Percentiles rank a stretch among this genome's conserved stretches.
Conservation (phyloP, 345 rosid species). For the Cardamine chenopodiifolia region DNA sequence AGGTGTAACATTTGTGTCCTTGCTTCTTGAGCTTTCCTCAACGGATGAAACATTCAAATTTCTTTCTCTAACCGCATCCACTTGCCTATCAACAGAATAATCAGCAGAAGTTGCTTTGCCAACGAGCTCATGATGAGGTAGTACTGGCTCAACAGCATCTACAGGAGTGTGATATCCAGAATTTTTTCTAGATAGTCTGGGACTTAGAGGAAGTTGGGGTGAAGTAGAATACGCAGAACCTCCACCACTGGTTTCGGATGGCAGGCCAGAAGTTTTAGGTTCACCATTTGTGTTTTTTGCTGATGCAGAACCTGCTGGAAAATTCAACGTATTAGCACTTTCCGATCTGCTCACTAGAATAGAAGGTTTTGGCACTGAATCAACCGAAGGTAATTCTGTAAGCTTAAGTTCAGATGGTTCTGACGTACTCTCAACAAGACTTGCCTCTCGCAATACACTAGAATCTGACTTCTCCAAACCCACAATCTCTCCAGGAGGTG, state of each 20-base stretch:
- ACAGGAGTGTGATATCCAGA: constrained; percentile 54
- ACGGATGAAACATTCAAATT: constrained; percentile 46
- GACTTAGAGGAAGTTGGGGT: constrained; percentile 61
- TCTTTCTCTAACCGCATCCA: constrained; percentile 45
- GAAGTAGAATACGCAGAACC: constrained; percentile 51
- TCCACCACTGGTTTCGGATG: constrained; percentile 51
- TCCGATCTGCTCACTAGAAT: constrained; percentile 44
- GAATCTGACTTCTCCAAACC: constrained; percentile 61
- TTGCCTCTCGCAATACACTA: constrained; percentile 46
- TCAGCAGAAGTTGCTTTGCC: constrained; percentile 54
- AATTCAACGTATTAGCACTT: constrained; percentile 28
- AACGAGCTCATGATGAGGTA: constrained; percentile 49
- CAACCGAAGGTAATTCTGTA: constrained; percentile 46
- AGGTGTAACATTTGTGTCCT: constrained; percentile 50
- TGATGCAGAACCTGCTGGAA: constrained; percentile 47
- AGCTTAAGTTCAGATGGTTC: constrained; percentile 47
- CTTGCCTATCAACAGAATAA: constrained; percentile 62
- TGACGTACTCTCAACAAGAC: constrained; percentile 49
- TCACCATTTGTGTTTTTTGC: constrained; percentile 48
- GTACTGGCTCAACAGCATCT: constrained; percentile 47
- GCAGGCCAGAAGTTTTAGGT: constrained; percentile 46
- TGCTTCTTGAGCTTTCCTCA: constrained; percentile 51
- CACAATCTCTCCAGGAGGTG: constrained; percentile 59
- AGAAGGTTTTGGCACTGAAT: constrained; percentile 48
- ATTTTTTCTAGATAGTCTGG: constrained; percentile 53